Evolutionary conservation across 2,329 filamentous ascomycete genomes (phyloP).

Genomic region (Exophiala alcalophila): DNA sequence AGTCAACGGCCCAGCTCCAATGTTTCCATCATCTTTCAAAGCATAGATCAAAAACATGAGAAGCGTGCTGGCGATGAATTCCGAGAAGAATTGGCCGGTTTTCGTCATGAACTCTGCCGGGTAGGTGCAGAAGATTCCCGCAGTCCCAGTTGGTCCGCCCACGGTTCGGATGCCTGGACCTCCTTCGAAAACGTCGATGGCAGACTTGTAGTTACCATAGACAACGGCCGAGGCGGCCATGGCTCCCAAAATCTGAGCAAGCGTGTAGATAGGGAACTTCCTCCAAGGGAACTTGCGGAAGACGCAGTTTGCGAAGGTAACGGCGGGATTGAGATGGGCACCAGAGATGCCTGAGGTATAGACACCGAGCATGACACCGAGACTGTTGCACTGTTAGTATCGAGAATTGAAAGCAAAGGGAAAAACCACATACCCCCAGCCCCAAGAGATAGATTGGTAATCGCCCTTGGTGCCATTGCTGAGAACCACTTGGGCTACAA

Average conservation of each 20-base stretch:
- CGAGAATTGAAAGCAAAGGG: slow-evolving; percentile 6
- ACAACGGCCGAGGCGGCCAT: slow-evolving; percentile 61
- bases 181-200: slow-evolving; percentile 51
- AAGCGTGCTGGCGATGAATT: slow-evolving; percentile 65
- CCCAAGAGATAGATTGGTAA: slow-evolving; percentile 54
- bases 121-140: slow-evolving; percentile 72
- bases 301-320: slow-evolving; percentile 60
- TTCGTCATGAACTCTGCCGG: slow-evolving; percentile 61
- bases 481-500: slow-evolving; percentile 61
- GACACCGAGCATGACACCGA: slow-evolving; percentile 68
- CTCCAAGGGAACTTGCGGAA: slow-evolving; percentile 67
- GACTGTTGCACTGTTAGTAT: slow-evolving; percentile 37
- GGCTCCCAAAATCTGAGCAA: slow-evolving; percentile 65
- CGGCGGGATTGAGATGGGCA: slow-evolving; percentile 62
- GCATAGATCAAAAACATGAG: slow-evolving; percentile 72
- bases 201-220: slow-evolving; percentile 63
- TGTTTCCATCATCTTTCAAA: slow-evolving; percentile 50
- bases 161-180: slow-evolving; percentile 53
- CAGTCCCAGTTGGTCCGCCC: slow-evolving; percentile 57
- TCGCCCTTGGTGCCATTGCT: slow-evolving; percentile 46
- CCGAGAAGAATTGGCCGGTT: slow-evolving; percentile 67
- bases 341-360: slow-evolving; percentile 61
- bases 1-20: slow-evolving; percentile 56
- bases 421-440: slow-evolving; percentile 42
- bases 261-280: slow-evolving; percentile 63